These are phyloP conservation scores for Leccinum rimulosum DNA, from an alignment of 768 basidiomycete genomes.

Conservation along the genomic window DNA sequence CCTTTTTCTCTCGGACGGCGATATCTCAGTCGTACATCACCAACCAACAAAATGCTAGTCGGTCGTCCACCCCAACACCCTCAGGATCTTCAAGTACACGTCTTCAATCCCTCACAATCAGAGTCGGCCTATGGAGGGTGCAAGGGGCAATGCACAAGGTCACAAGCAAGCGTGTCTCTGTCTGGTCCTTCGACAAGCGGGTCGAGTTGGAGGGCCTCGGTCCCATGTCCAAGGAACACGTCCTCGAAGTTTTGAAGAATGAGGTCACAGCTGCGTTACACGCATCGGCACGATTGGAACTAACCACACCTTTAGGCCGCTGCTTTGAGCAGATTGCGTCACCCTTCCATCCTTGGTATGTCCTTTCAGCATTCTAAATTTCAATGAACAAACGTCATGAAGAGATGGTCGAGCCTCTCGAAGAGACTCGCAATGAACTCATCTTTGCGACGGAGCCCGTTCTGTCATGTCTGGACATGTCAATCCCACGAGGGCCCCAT, in stretches of 20 bases:
- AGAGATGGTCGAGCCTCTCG: slow-evolving; percentile 98
- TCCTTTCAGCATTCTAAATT: slow-evolving; percentile 1
- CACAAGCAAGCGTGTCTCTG: slow-evolving; percentile 84
- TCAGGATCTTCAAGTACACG: slow-evolving; percentile 37
- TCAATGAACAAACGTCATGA: slow-evolving; percentile 9
- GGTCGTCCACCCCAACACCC: slow-evolving; percentile 38
- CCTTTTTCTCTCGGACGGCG: slow-evolving; percentile 77
- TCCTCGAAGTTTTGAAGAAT: slow-evolving; percentile 81
- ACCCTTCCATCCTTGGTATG: slow-evolving; percentile 88
- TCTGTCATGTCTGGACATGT: slow-evolving; percentile 74
- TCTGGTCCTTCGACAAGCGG: slow-evolving; percentile 91
- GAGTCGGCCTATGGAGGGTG: slow-evolving; percentile 87
- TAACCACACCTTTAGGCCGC: slow-evolving; percentile 56
- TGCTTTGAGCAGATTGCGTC: slow-evolving; percentile 79
- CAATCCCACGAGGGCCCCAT: slow-evolving; percentile 64
- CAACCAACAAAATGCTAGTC: slow-evolving; percentile 38
- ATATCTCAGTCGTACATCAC: slow-evolving; percentile 81
- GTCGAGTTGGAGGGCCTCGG: slow-evolving; percentile 71
- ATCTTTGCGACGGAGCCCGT: slow-evolving; percentile 93
- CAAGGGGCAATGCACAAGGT: slow-evolving; percentile 85
- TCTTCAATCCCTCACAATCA: slow-evolving; percentile 42
- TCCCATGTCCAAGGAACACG: slow-evolving; percentile 63
- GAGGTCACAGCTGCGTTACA: slow-evolving; percentile 56
- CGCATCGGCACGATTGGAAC: neutral
- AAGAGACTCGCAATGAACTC: slow-evolving; percentile 86